A percentile compares a stretch with the other conserved stretches of the same genome.
These are phyloP conservation scores for Pochonia chlamydosporia DNA, from an alignment of 2,329 filamentous ascomycete genomes.

Conservation along the genomic window DNA sequence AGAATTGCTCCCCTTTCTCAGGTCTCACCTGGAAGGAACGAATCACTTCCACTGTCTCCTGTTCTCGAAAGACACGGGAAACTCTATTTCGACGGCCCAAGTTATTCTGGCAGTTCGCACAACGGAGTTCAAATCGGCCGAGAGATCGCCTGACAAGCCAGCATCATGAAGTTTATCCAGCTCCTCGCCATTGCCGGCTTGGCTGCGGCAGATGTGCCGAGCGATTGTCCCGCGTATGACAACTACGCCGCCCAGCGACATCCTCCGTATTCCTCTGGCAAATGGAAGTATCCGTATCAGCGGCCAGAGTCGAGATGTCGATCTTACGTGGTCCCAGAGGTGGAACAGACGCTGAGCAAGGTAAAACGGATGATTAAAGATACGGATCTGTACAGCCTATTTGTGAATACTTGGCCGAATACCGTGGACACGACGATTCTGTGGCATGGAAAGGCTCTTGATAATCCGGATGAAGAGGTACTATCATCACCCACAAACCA, in stretches of 20 bases:
- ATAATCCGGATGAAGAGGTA: constrained; percentile 54
- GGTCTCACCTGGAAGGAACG: background rate
- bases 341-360: constrained; percentile 67
- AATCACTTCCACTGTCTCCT: background rate
- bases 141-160: background rate
- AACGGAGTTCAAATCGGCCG: no score
- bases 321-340: constrained; percentile 70
- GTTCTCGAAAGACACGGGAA: background rate
- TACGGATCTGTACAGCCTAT: constrained; percentile 66
- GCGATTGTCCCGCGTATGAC: constrained; percentile 29
- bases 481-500: background rate
- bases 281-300: constrained; percentile 72
- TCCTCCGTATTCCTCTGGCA: constrained; percentile 69
- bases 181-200: constrained; percentile 27
- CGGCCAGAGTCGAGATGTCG: constrained; percentile 71
- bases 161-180: constrained; percentile 1
- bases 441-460: constrained; percentile 57
- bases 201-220: constrained; percentile 14
- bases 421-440: constrained; percentile 68
- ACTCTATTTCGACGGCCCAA: background rate
- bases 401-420: constrained; percentile 69
- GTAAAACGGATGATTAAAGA: constrained; percentile 68
- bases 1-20: background rate
- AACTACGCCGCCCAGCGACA: constrained; percentile 39
- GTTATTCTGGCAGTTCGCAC: no score